A percentile compares a stretch with the other conserved stretches of the same genome.
Conservation (phyloP, 306 rosid species). For the Corylus avellana region DNA sequence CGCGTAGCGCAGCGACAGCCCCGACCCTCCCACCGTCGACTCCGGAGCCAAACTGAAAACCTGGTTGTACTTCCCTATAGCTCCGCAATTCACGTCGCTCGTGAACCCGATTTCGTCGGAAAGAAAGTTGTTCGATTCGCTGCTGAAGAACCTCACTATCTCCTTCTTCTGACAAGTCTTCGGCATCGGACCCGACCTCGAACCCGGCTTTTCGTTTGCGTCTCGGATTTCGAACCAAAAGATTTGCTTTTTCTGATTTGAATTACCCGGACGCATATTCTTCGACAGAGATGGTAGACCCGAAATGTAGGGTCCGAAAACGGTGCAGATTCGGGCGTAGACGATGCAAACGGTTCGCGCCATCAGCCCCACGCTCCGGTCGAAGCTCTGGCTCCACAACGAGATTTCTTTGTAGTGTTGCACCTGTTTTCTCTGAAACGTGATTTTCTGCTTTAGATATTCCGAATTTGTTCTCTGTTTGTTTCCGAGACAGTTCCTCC, state of each 20-base stretch:
- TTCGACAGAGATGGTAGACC: background rate
- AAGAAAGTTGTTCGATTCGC: background rate
- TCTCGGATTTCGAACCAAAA: slow-evolving; percentile 28
- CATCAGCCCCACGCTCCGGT: slow-evolving; percentile 51
- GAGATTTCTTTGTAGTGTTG: slow-evolving; percentile 54
- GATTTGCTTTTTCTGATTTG: background rate
- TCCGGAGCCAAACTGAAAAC: slow-evolving; percentile 38
- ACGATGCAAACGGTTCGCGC: slow-evolving; percentile 47
- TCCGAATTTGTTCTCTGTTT: slow-evolving; percentile 44
- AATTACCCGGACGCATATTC: background rate
- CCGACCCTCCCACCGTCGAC: slow-evolving; percentile 62
- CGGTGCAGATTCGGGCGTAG: slow-evolving; percentile 43
- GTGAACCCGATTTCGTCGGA: slow-evolving; percentile 2
- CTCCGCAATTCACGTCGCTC: background rate
- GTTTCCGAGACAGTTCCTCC: slow-evolving; percentile 20
- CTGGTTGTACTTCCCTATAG: slow-evolving; percentile 21
- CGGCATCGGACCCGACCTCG: slow-evolving; percentile 22
- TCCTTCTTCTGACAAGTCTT: slow-evolving; percentile 6
- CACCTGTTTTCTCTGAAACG: slow-evolving; percentile 37
- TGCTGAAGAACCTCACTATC: slow-evolving; percentile 15
- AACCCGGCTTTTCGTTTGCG: slow-evolving; percentile 9
- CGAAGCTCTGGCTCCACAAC: slow-evolving; percentile 61
- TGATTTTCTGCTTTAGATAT: slow-evolving; percentile 31
- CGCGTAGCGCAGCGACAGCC: slow-evolving; percentile 61
- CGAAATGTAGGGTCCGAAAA: slow-evolving; percentile 39